A percentile compares a stretch with the other conserved stretches of the same genome.
These are phyloP conservation scores for Monilinia polystroma DNA, from an alignment of 2,329 filamentous ascomycete species.

Conservation along the genomic window DNA sequence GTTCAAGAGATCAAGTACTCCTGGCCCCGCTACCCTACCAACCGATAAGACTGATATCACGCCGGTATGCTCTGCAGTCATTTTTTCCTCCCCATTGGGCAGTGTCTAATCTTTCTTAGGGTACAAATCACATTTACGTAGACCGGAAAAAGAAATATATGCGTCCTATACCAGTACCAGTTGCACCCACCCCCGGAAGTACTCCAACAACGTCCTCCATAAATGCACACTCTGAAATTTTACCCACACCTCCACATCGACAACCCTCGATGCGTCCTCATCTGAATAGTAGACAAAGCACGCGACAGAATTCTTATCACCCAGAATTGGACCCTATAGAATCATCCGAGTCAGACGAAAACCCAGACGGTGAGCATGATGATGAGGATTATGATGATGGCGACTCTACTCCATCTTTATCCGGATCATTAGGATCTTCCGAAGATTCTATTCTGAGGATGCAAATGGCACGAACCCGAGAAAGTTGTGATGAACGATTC, in stretches of 20 bases:
- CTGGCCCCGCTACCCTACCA: constrained; percentile 59
- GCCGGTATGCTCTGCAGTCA: constrained; percentile 41
- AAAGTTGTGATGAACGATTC: constrained; percentile 72
- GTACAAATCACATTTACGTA: constrained; percentile 37
- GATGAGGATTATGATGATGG: constrained; percentile 36
- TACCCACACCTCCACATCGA: constrained; percentile 42
- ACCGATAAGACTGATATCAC: constrained; percentile 72
- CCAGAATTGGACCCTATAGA: constrained; percentile 43
- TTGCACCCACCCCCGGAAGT: not conserved
- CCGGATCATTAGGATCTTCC: constrained; percentile 38
- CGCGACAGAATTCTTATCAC: constrained; percentile 44
- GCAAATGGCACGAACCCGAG: constrained; percentile 54
- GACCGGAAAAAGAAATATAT: constrained; percentile 32
- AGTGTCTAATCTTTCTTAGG: constrained; percentile 12
- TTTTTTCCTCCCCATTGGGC: not conserved
- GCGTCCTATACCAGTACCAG: constrained; percentile 29
- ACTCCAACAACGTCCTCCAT: constrained; percentile 25
- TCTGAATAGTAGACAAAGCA: constrained; percentile 44
- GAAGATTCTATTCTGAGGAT: constrained; percentile 39
- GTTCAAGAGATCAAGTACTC: constrained; percentile 65
- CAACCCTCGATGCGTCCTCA: constrained; percentile 46
- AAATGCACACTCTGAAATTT: constrained; percentile 39
- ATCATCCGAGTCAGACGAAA: constrained; percentile 47
- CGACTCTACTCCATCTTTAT: constrained; percentile 38
- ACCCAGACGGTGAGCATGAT: constrained; percentile 41